These are phyloP conservation scores for Talaromyces atroroseus DNA, from an alignment of 2,329 filamentous ascomycete species.

Conservation along the genomic window DNA sequence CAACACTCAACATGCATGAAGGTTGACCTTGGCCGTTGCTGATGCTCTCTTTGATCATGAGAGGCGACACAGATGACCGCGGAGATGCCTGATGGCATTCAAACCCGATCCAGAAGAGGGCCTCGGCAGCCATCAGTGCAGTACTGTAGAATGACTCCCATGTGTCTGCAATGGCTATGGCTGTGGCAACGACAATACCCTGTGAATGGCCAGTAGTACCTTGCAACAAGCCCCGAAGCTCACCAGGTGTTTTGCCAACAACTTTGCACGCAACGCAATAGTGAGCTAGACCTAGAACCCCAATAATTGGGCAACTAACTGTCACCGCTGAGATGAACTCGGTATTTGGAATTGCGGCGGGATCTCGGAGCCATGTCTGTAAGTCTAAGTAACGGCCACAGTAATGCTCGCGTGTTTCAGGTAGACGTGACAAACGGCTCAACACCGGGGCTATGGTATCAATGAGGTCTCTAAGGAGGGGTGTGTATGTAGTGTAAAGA, in stretches of 20 bases:
- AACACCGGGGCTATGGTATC: background rate
- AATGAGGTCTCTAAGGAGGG: background rate
- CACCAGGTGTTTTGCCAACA: constrained; percentile 80
- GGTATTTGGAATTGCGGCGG: constrained; percentile 84
- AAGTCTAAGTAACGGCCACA: constrained; percentile 52
- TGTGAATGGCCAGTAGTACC: constrained; percentile 80
- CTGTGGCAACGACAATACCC: constrained; percentile 87
- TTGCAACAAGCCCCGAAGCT: constrained; percentile 52
- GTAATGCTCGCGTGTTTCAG: background rate
- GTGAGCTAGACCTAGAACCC: constrained; percentile 89
- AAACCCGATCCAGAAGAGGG: constrained; percentile 97
- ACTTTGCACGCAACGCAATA: constrained; percentile 92
- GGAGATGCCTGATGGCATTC: background rate
- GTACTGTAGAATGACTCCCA: constrained; percentile 88
- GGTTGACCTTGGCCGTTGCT: background rate
- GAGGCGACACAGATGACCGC: background rate
- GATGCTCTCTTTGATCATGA: background rate
- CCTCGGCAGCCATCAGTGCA: constrained; percentile 72
- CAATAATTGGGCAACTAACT: constrained; percentile 92
- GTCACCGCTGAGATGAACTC: constrained; percentile 92
- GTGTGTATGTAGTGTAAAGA: background rate
- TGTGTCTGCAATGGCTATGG: constrained; percentile 79
- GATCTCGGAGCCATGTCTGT: constrained; percentile 84
- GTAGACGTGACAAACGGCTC: background rate
- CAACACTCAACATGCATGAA: constrained; percentile 8